A percentile compares a stretch with the other conserved stretches of the same genome.
phyloP scores from a whole-genome alignment of 331 rosid genomes.

The Malus hybrid region DNA sequence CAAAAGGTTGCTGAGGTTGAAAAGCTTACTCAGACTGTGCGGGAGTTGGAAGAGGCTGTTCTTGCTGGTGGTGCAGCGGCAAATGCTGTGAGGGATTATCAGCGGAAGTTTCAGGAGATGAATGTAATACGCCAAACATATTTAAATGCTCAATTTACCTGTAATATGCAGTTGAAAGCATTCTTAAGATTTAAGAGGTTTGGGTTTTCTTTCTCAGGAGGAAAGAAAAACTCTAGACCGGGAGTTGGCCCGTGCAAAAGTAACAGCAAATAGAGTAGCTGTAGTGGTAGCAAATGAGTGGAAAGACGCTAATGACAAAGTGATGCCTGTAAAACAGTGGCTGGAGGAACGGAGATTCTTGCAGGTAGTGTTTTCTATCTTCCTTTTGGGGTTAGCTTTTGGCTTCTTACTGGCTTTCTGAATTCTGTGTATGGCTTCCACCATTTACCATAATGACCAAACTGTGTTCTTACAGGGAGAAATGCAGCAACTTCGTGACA shows the following conservation, averaged over 20 bases:
- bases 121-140: slow-evolving; percentile 45
- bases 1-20: slow-evolving; percentile 97
- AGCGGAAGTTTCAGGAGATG: slow-evolving; percentile 96
- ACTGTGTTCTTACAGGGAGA: slow-evolving; percentile 64
- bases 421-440: slow-evolving; percentile 11
- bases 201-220: slow-evolving; percentile 48
- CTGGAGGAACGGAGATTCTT: slow-evolving; percentile 88
- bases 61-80: slow-evolving; percentile 99
- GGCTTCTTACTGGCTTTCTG: not conserved
- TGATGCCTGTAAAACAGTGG: slow-evolving; percentile 99
- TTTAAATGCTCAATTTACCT: slow-evolving; percentile 4
- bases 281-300: slow-evolving; percentile 93
- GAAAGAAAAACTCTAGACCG: slow-evolving; percentile 93
- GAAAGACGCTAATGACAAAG: slow-evolving; percentile 94
- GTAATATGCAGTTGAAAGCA: slow-evolving; percentile 4
- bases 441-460: slow-evolving; percentile 1
- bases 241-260: slow-evolving; percentile 96
- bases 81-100: slow-evolving; percentile 98
- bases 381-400: slow-evolving; percentile 7
- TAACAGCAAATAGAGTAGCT: slow-evolving; percentile 93
- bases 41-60: slow-evolving; percentile 97
- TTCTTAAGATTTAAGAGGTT: slow-evolving; percentile 11
- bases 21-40: slow-evolving; percentile 90
- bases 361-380: slow-evolving; percentile 39
- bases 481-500: slow-evolving; percentile 98